Evolutionary conservation across 139 green algal species (phyloP).

Genomic region (Astrephomene gubernaculifera): DNA sequence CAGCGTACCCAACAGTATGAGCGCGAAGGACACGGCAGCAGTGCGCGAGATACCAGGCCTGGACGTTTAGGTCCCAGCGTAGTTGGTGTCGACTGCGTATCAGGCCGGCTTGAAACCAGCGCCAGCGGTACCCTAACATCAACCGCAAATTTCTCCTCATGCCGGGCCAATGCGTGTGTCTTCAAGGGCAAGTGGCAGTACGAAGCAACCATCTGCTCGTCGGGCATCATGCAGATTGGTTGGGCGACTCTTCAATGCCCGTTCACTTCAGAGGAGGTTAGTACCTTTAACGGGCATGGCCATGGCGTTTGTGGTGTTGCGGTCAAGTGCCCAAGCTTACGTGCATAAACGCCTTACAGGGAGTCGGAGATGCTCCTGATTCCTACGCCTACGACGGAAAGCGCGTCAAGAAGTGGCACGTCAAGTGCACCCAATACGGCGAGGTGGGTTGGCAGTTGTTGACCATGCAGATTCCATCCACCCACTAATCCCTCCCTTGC

Average conservation of each 20-base stretch:
- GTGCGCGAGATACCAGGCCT: neutral
- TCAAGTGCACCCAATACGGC: slow-evolving; percentile 81
- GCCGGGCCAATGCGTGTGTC: slow-evolving; percentile 79
- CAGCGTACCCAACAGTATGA: neutral
- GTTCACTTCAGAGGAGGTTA: slow-evolving; percentile 84
- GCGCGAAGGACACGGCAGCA: neutral
- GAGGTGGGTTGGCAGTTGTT: slow-evolving; percentile 56
- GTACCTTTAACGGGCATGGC: no score
- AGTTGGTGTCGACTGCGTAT: neutral
- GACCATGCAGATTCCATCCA: no score
- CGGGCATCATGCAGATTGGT: slow-evolving; percentile 91
- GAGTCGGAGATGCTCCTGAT: slow-evolving; percentile 90
- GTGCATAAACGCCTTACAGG: slow-evolving; percentile 61
- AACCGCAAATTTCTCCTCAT: slow-evolving; percentile 80
- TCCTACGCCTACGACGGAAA: slow-evolving; percentile 86
- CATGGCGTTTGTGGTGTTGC: no score
- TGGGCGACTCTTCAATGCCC: slow-evolving; percentile 87
- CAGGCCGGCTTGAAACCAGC: neutral
- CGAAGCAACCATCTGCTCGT: slow-evolving; percentile 79
- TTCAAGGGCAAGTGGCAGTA: slow-evolving; percentile 90
- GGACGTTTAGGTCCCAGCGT: neutral
- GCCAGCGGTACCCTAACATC: neutral
- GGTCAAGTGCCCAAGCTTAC: neutral
- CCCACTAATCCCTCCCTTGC: no score
- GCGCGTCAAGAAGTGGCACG: slow-evolving; percentile 87